Conservation (phyloP, 2,329 filamentous ascomycete genomes). For the Pseudogymnoascus sp. region DNA sequence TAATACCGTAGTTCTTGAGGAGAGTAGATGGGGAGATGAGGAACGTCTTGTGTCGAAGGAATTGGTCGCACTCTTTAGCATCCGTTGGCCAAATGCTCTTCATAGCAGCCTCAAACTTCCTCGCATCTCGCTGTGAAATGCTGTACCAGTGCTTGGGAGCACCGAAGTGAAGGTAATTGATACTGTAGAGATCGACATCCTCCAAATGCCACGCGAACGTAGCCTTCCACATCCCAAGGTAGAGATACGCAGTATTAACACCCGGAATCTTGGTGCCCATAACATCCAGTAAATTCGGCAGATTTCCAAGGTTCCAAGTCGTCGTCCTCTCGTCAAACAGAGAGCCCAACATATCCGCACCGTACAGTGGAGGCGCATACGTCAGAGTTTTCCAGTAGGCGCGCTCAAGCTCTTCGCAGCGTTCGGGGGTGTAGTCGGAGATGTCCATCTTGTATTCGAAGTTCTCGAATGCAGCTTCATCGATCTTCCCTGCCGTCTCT, state of each 20-base stretch:
- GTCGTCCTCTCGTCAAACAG: slow-evolving; percentile 81
- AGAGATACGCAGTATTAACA: slow-evolving; percentile 96
- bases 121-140: slow-evolving; percentile 90
- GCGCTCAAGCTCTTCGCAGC: slow-evolving; percentile 89
- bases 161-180: slow-evolving; percentile 98
- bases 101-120: slow-evolving; percentile 91
- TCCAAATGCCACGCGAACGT: slow-evolving; percentile 99
- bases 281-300: slow-evolving; percentile 88
- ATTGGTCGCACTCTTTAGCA: slow-evolving; percentile 91
- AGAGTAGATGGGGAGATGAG: slow-evolving; percentile 87
- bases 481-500: slow-evolving; percentile 69
- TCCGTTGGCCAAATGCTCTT: slow-evolving; percentile 90
- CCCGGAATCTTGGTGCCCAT: slow-evolving; percentile 92
- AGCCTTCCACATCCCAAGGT: slow-evolving; percentile 99
- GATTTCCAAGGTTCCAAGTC: slow-evolving; percentile 87
- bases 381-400: slow-evolving; percentile 97
- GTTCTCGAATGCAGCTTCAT: slow-evolving; percentile 81
- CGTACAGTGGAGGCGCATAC: slow-evolving; percentile 90
- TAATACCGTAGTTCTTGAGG: slow-evolving; percentile 83
- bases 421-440: slow-evolving; percentile 80
- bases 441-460: slow-evolving; percentile 87
- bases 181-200: slow-evolving; percentile 97
- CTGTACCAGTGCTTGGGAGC: slow-evolving; percentile 99
- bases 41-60: slow-evolving; percentile 94
- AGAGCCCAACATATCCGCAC: slow-evolving; percentile 91